Base-by-base conservation (phyloP, 257 asterid genomes). In the Solanum stenotomum region DNA sequence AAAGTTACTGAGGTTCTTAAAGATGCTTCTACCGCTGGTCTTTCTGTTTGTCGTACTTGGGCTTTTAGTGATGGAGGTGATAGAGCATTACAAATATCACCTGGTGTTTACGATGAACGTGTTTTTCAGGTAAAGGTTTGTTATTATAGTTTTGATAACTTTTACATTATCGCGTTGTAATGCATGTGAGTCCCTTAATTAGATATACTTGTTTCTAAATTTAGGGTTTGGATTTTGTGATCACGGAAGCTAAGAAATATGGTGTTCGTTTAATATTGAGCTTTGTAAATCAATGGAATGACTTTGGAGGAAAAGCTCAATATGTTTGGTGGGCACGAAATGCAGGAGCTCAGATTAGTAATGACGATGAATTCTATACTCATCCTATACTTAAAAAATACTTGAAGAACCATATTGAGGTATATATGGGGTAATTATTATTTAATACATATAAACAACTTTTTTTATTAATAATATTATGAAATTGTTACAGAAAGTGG, bases 61-160 rank as follows among this genome's bases (percentile, higher is more conserved):
- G 88, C 88, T 37, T 86, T 86, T 5, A 86, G 65, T 68, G 88
- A 86, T 86, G 88, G 83, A 40, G 88, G 81, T 40, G 37, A 67
- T 4, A 37, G 38, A 18, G 83, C 88, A 23, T 68, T 86, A 35
- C 88, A 70, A 29, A 8, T 35, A 68, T 63, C 88, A 23, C 44
- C 88, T 0, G 88, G 88, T 1, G 38, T 61, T 40, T 86, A 86
- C 8, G 40, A 86, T 70, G 88, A 86, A 68, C 59, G 40, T 68
- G 61, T 71, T 27, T 86, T 86, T 86, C 83, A 86, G 68, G 83
- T 86, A 46, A 27, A 27, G 1, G 59, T 52, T 18, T 52, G 1
- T 52, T 52, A 18, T 56, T 56, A 56, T 56, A 3, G n/a, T 18
- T 18, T 52, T 6, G 2, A 52, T 52, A 18, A 16, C 18, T 3